These are phyloP conservation scores for Ceratopteris richardii DNA, from an alignment of 75 land plant genomes.

Conservation along the genomic window DNA sequence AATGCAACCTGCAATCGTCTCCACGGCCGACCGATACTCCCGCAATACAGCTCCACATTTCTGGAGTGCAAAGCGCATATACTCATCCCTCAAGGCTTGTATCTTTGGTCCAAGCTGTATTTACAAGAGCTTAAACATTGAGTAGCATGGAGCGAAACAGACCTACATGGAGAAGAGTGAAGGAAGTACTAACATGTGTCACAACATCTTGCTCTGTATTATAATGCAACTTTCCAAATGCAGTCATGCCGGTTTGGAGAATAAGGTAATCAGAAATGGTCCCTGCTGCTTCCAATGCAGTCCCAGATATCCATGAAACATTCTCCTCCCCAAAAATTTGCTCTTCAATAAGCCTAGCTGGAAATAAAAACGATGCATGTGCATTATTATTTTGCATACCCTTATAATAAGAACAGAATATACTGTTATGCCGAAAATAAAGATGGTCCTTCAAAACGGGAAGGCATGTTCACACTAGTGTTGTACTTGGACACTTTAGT, in stretches of 20 bases:
- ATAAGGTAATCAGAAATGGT: slow-evolving; percentile 60
- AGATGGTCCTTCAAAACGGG: too few relatives aligned
- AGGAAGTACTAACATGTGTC: slow-evolving; percentile 51
- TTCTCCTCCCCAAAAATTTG: slow-evolving; percentile 93
- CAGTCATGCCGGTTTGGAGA: slow-evolving; percentile 89
- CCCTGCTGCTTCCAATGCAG: slow-evolving; percentile 70
- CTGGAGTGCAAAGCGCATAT: slow-evolving; percentile 80
- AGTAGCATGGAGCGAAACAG: too few relatives aligned
- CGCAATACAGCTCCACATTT: slow-evolving; percentile 67
- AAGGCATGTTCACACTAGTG: too few relatives aligned
- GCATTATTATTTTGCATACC: too few relatives aligned
- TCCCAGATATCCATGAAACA: slow-evolving; percentile 81
- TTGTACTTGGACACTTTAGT: too few relatives aligned
- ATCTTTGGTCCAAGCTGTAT: slow-evolving; percentile 79
- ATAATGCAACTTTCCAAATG: slow-evolving; percentile 79
- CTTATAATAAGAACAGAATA: too few relatives aligned
- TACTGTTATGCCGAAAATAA: slow-evolving; percentile 1
- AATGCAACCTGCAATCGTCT: slow-evolving; percentile 74
- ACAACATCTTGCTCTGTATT: slow-evolving; percentile 61
- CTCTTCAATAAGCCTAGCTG: slow-evolving; percentile 93
- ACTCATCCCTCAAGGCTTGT: slow-evolving; percentile 82
- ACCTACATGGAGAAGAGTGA: too few relatives aligned
- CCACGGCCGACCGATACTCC: slow-evolving; percentile 83
- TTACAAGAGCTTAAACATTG: not conserved
- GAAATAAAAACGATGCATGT: not conserved